Conservation (phyloP, 768 basidiomycete species). For the Postia placenta region DNA sequence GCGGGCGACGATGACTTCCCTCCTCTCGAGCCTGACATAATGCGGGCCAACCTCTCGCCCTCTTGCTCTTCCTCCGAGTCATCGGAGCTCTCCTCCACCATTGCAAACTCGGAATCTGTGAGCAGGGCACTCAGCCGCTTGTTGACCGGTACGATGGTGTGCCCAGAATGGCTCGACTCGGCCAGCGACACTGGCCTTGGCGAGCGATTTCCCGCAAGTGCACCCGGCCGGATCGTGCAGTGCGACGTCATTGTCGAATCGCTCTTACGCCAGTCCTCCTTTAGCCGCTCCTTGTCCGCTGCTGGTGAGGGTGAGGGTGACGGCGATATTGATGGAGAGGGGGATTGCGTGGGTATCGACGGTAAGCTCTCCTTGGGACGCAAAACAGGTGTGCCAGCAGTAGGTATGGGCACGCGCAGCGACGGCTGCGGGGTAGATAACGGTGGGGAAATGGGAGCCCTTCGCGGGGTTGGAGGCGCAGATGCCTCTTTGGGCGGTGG, state of each 20-base stretch:
- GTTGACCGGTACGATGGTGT: conserved; percentile 62
- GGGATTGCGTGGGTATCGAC: background rate
- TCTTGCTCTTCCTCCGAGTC: conserved; percentile 2
- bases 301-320: conserved; percentile 6
- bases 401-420: background rate
- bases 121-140: conserved; percentile 65
- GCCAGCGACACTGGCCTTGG: conserved; percentile 73
- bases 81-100: conserved; percentile 54
- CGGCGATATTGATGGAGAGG: conserved; percentile 3
- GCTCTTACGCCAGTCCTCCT: conserved; percentile 76
- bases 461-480: background rate
- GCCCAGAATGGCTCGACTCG: conserved; percentile 67
- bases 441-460: too few species aligned
- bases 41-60: background rate
- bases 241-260: conserved; percentile 73
- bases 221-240: conserved; percentile 57
- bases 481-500: conserved; percentile 15
- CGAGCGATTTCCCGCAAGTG: conserved; percentile 34
- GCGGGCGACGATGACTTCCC: conserved; percentile 32
- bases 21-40: background rate
- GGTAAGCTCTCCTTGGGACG: background rate
- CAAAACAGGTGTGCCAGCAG: background rate
- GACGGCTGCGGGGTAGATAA: background rate
- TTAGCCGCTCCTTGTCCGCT: conserved; percentile 34
- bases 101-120: conserved; percentile 60